Evolutionary conservation across 1,139 yeast species (phyloP), one percentile per base, ranked within the genome.

Genomic region (Kodamaea fungicola): DNA sequence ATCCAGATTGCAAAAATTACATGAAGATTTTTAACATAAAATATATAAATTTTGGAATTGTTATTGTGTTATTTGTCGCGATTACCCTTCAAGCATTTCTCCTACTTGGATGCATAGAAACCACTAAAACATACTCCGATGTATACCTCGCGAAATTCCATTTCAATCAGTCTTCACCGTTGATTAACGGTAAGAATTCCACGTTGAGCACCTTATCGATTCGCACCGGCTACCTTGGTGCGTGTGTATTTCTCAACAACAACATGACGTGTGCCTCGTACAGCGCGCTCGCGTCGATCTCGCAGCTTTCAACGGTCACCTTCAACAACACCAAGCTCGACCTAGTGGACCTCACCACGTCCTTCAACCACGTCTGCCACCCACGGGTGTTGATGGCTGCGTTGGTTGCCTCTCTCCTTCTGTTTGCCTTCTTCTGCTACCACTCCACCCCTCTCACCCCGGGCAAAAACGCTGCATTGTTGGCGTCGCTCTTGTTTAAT

Each of bases 311-410:
- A 0, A 62, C 66, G 0, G 61, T 54, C 7, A 10, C 35, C 22
- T 3, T 33, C 23, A 9, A 6, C 7, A 22, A 23, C 22, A 24
- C 31, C 7, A 12, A 29, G 12, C 22, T 75, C 22, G 70, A 74
- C 43, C 54, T 78, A 28, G 51, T 76, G 8, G 43, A 57, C 0
- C 43, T 79, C 12, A 78, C 76, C 1, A 39, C 51, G 6, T 49
- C 57, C 1, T 76, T 78, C 50, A 61, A 71, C 31, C 55, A 58
- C 24, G 65, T 76, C 4, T 64, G 80, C 33, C 80, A 78, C 49
- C 81, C 86, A 5, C 71, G 71, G 42, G 46, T 81, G 2, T 58
- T 83, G 19, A 66, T 78, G 50, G 70, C 76, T 0, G 61, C 76
- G 1, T 55, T 80, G 4, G 59, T 74, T 2, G 45, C 82, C 12